Base-by-base conservation (phyloP, 179 eudicot species). In the Beta corolliflora region DNA sequence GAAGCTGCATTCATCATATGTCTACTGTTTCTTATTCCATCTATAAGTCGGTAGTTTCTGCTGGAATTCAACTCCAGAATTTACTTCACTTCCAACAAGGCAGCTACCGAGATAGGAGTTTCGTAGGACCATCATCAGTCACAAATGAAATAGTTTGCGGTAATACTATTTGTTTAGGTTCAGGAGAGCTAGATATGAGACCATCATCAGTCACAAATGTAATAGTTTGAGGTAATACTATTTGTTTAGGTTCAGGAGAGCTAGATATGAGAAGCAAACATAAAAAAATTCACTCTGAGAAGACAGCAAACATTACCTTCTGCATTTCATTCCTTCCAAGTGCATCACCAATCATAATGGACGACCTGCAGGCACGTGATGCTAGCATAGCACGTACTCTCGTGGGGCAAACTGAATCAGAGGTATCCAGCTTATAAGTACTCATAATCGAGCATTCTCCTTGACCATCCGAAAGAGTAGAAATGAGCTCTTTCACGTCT, bases 331-430 rank as follows among this genome's bases (percentile, higher is more conserved):
- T 94, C 88, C 93, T 94, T 72, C 94, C 98, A 79, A 96, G 94
- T 59, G 96, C 88, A 90, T 92, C 96, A 71, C 99, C 99, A 58
- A 96, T 81, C 98, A 89, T 91, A 73, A 96, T 84, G 23, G 98
- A 96, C 53, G 99, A 91, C 83, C 93, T 90, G 88, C 99, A 96
- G 78, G 99, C 99, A 78, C 98, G 97, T 58, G 99, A 96, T 74
- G 99, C 99, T 65, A 96, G 86, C 98, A 96, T 93, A 79, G 97
- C 93, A 59, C 98, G 95, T 72, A 94, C 94, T 89, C 95, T 93
- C 10, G 98, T 89, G 11, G 97, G 98, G 82, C 99, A 96, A 75
- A 94, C 82, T 80, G 99, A 96, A 82, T 94, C 94, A 13, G 90
- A 74, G 41, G 93, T 90, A 87, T 93, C 98, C 91, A 86, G 84